Conservation (phyloP, 2,329 filamentous ascomycete species). For the Exophiala dermatitidis region DNA sequence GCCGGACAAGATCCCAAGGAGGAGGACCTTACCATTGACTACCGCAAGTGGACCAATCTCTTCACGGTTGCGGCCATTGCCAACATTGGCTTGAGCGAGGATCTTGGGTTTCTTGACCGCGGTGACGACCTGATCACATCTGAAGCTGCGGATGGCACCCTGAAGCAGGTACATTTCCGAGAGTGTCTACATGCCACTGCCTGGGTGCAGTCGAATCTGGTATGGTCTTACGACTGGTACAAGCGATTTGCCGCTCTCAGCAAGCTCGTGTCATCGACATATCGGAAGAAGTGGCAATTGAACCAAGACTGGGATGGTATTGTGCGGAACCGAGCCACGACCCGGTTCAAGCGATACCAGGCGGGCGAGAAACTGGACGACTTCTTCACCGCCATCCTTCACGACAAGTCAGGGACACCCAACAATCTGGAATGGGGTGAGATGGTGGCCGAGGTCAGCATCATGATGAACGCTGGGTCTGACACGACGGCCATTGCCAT, state of each 20-base stretch:
- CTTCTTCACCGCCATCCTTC: constrained; percentile 53
- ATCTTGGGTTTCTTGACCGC: constrained; percentile 45
- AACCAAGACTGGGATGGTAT: constrained; percentile 6
- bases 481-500: constrained; percentile 23
- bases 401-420: constrained; percentile 40
- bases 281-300: constrained; percentile 4
- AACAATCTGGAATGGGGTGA: constrained; percentile 50
- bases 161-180: constrained; percentile 43
- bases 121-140: constrained; percentile 43
- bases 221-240: constrained; percentile 50
- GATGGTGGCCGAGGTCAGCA: constrained; percentile 56
- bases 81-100: constrained; percentile 44
- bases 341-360: constrained; percentile 30
- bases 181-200: constrained; percentile 47
- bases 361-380: constrained; percentile 52
- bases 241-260: constrained; percentile 42
- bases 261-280: constrained; percentile 48
- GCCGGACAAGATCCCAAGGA: constrained; percentile 1
- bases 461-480: constrained; percentile 23
- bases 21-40: constrained; percentile 44
- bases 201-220: constrained; percentile 44
- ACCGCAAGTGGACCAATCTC: constrained; percentile 48
- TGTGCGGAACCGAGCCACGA: constrained; percentile 15
- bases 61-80: constrained; percentile 53
- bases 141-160: constrained; percentile 35